These are phyloP conservation scores for Botryotinia narcissicola DNA, from an alignment of 2,329 filamentous ascomycete genomes.

Conservation along the genomic window DNA sequence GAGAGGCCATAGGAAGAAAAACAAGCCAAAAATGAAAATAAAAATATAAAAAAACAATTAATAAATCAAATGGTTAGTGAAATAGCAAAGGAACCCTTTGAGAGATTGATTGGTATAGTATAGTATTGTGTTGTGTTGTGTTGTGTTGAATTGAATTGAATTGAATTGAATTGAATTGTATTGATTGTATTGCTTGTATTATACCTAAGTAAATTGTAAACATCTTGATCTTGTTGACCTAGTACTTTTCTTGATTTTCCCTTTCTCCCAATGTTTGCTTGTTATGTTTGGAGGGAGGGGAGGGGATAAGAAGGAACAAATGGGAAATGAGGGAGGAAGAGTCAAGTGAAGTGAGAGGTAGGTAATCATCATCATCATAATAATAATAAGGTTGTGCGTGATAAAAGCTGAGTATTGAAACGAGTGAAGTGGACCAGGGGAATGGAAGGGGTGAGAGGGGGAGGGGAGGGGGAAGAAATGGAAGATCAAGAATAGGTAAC, in stretches of 20 bases:
- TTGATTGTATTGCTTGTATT: neutral
- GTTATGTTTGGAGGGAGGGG: neutral
- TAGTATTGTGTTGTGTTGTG: neutral
- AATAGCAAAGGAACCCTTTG: neutral
- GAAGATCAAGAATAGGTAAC: neutral
- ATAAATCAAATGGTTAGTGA: neutral
- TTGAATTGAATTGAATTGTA: too few species aligned
- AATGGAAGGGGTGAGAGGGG: neutral
- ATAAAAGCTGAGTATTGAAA: constrained; percentile 9
- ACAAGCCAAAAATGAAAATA: neutral
- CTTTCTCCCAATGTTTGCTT: neutral
- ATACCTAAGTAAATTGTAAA: neutral
- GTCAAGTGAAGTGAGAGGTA: neutral
- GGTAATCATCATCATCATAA: neutral
- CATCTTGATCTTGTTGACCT: neutral
- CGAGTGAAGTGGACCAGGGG: constrained; percentile 9
- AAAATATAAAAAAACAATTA: neutral
- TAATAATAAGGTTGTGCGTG: neutral
- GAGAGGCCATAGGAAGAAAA: neutral
- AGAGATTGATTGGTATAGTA: too few species aligned
- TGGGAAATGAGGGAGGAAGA: neutral
- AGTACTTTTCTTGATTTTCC: neutral
- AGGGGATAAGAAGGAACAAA: neutral
- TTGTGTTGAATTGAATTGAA: neutral
- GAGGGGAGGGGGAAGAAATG: neutral